A percentile compares a stretch with the other conserved stretches of the same genome.
These are phyloP conservation scores for Vigna reflexopilosa DNA, from an alignment of 306 rosid genomes.

Conservation along the genomic window DNA sequence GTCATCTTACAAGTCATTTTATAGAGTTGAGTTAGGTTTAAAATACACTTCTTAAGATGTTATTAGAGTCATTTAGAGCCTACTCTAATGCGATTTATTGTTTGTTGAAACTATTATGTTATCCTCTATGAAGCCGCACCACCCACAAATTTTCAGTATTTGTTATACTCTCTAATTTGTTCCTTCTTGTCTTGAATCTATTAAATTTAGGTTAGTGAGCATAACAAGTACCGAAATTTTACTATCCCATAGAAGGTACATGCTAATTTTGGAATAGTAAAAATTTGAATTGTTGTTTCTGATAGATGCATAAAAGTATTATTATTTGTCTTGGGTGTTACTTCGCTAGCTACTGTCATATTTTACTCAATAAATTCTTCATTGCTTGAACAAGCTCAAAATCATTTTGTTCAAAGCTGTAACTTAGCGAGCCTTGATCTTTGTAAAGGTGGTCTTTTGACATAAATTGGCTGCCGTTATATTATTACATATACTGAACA, in stretches of 20 bases:
- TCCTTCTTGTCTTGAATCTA: slow-evolving; percentile 8
- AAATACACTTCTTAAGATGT: no score
- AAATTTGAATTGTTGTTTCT: not conserved
- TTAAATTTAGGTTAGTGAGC: no score
- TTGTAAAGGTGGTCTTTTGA: slow-evolving; percentile 23
- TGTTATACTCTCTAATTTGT: not conserved
- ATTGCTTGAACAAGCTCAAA: slow-evolving; percentile 21
- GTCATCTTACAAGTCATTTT: no score
- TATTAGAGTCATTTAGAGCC: no score
- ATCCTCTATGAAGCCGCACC: no score
- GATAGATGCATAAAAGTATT: not conserved
- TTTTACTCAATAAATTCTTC: slow-evolving; percentile 11
- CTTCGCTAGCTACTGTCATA: slow-evolving; percentile 21
- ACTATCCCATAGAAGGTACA: no score
- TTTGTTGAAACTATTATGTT: no score
- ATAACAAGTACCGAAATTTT: no score
- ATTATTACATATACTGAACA: slow-evolving; percentile 3
- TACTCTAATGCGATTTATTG: no score
- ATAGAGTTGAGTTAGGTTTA: no score
- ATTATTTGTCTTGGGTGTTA: slow-evolving; percentile 15
- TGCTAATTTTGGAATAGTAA: no score
- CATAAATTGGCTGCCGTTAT: not conserved
- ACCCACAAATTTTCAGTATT: not conserved
- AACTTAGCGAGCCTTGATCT: not conserved
- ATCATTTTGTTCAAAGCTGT: slow-evolving; percentile 21